Evolutionary conservation across 106 monocot species (phyloP), one percentile per base, ranked within the genome.

Genomic region (Triglochin maritima): DNA sequence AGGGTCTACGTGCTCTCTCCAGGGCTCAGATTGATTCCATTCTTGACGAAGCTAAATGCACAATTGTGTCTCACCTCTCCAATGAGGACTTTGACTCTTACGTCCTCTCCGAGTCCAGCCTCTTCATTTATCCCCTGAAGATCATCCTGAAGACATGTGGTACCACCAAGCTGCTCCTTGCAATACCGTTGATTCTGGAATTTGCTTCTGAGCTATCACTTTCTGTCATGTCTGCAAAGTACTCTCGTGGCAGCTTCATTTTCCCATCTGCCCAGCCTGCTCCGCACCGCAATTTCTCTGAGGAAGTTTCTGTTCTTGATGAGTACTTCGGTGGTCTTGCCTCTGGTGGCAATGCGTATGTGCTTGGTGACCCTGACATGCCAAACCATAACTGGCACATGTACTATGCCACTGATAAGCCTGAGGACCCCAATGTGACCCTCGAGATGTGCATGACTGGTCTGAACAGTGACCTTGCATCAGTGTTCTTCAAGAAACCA

Each of bases 81-180:
- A 90, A 95, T 79, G 77, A 85, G 74, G 75, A 79, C 44, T 95
- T 90, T 50, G 94, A 95, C 51, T 95, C 94, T 0, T 95, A 95
- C 74, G 94, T 95, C 14, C 90, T 95, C 16, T 95, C 95, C 44
- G 95, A 95, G 57, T 95, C 95, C 3, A 95, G 95, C 79, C 90
- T 95, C 49, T 95, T 95, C 72, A 69, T 95, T 4, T 90, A 85
- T 53, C 90, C 87, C 1, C 53, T 81, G 65, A 95, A 81, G 78
- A 72, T 95, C 4, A 79, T 95, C 62, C 80, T 95, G 6, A 95
- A 95, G 77, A 95, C 94, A 5, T 94, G 94, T 56, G 94, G 94
- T n/a, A 95, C 94, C 2, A 95, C 94, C 4, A 85, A 85, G 75
- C 85, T 95, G 3, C 81, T 95, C 13, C 70, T 82, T 3, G 79